phyloP scores from a whole-genome alignment of 1,284 basidiomycete genomes.

The Ustilago loliicola region DNA sequence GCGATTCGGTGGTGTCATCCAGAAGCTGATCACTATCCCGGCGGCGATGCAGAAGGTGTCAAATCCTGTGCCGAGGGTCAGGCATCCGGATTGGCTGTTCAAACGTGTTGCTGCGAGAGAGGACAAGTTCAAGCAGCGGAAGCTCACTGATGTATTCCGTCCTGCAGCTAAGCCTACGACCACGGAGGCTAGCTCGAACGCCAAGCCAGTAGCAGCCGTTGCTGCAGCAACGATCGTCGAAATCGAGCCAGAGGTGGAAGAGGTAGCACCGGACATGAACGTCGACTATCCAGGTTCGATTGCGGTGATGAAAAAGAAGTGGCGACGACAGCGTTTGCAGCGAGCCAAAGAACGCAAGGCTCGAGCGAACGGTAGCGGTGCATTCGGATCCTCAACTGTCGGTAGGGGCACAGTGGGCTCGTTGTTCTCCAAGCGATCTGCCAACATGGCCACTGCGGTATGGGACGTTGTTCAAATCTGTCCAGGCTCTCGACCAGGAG shows the following conservation, averaged over 20 bases:
- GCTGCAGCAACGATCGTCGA: constrained; percentile 29
- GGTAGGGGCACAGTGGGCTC: constrained; percentile 71
- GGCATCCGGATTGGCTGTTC: constrained; percentile 97
- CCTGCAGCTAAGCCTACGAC: constrained; percentile 64
- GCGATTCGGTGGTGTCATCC: constrained; percentile 95
- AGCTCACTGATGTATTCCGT: constrained; percentile 93
- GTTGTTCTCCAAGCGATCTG: constrained; percentile 82
- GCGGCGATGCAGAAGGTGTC: constrained; percentile 97
- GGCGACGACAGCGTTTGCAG: constrained; percentile 77
- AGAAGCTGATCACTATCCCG: constrained; percentile 99
- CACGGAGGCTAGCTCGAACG: constrained; percentile 16
- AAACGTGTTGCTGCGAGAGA: constrained; percentile 87
- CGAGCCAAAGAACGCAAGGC: constrained; percentile 71
- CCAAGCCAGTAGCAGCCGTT: constrained; percentile 15
- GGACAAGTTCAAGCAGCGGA: constrained; percentile 98
- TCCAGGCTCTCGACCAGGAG: constrained; percentile 81
- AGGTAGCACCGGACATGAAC: constrained; percentile 63
- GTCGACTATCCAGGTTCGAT: constrained; percentile 84
- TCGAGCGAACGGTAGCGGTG: constrained; percentile 19
- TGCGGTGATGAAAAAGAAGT: constrained; percentile 81
- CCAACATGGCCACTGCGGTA: constrained; percentile 77
- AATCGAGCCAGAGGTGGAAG: constrained; percentile 39
- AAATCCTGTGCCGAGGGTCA: constrained; percentile 95
- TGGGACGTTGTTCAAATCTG: constrained; percentile 97
- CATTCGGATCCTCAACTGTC: constrained; percentile 20